Percentiles rank a stretch among this genome's conserved stretches.
These are phyloP conservation scores for Fusarium chaquense DNA, from an alignment of 2,329 filamentous ascomycete species.

Conservation along the genomic window DNA sequence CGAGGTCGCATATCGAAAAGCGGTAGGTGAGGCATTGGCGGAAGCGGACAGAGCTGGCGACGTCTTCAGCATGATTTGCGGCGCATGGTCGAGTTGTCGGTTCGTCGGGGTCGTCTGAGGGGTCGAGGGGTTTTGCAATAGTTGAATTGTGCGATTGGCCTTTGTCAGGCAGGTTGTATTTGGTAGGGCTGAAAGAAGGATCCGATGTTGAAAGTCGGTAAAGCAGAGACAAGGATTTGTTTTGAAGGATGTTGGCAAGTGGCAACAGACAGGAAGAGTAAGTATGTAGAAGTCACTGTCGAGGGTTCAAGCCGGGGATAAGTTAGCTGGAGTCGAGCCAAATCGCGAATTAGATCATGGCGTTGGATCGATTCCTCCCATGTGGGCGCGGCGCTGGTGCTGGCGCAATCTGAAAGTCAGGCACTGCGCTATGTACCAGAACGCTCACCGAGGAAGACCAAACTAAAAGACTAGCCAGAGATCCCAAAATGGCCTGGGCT, in stretches of 20 bases:
- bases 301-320: slow-evolving; percentile 20
- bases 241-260: slow-evolving; percentile 29
- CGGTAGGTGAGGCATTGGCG: slow-evolving; percentile 65
- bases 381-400: slow-evolving; percentile 38
- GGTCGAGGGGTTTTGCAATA: slow-evolving; percentile 34
- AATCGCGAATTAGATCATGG: slow-evolving; percentile 48
- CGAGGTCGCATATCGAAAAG: slow-evolving; percentile 54
- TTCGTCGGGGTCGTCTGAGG: slow-evolving; percentile 31
- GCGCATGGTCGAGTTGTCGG: slow-evolving; percentile 57
- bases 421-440: slow-evolving; percentile 48
- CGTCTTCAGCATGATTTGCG: slow-evolving; percentile 70
- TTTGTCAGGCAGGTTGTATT: not conserved
- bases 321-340: slow-evolving; percentile 39
- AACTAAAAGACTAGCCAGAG: slow-evolving; percentile 35
- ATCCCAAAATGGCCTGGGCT: slow-evolving; percentile 34
- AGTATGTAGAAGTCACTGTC: slow-evolving; percentile 18
- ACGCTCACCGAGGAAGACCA: slow-evolving; percentile 50
- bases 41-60: slow-evolving; percentile 64
- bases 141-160: slow-evolving; percentile 31
- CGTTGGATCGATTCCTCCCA: slow-evolving; percentile 42
- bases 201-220: slow-evolving; percentile 25
- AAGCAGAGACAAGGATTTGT: slow-evolving; percentile 23
- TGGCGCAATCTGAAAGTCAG: slow-evolving; percentile 41
- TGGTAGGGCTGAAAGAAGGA: slow-evolving; percentile 26
- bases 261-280: slow-evolving; percentile 24